Conservation (phyloP, 768 basidiomycete species). For the Lentinula detonsa region DNA sequence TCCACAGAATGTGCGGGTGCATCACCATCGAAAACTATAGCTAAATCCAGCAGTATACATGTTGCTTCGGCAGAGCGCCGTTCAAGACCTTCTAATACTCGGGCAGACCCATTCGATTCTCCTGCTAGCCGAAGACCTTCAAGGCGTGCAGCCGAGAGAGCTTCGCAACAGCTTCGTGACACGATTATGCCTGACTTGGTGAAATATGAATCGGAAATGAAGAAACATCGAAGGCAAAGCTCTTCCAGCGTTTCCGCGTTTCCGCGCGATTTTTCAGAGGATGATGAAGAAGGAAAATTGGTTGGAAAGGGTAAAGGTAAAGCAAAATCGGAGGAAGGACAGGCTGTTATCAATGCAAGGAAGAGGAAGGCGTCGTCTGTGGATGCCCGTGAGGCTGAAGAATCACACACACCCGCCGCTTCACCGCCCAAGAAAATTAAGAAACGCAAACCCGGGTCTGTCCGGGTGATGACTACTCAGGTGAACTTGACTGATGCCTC, state of each 20-base stretch:
- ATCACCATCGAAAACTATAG: not conserved
- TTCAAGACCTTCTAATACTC: not conserved
- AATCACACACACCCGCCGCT: not conserved
- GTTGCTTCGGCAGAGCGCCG: slow-evolving; percentile 3
- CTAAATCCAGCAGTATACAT: not conserved
- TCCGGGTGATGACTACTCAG: slow-evolving; percentile 67
- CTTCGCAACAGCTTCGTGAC: slow-evolving; percentile 48
- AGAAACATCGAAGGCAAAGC: slow-evolving; percentile 25
- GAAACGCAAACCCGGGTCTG: slow-evolving; percentile 6
- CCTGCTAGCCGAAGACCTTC: slow-evolving; percentile 11
- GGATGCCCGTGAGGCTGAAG: not conserved
- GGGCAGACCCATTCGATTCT: not conserved
- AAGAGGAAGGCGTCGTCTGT: slow-evolving; percentile 3
- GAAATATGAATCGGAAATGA: slow-evolving; percentile 63
- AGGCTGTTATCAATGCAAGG: slow-evolving; percentile 2
- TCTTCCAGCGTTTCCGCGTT: slow-evolving; percentile 13
- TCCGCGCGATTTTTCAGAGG: slow-evolving; percentile 25
- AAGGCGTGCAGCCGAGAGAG: slow-evolving; percentile 38
- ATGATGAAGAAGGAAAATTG: slow-evolving; percentile 14
- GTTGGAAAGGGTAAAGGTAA: slow-evolving; percentile 2
- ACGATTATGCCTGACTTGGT: slow-evolving; percentile 76
- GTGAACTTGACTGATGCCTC: slow-evolving; percentile 51
- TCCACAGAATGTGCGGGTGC: not conserved
- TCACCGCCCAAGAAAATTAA: not conserved
- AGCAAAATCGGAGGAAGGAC: not conserved